Percentiles rank a stretch among this genome's conserved stretches.
Evolutionary conservation across 352 stramenopile genomes (phyloP).

Genomic region (Pythium pectinolyticum): DNA sequence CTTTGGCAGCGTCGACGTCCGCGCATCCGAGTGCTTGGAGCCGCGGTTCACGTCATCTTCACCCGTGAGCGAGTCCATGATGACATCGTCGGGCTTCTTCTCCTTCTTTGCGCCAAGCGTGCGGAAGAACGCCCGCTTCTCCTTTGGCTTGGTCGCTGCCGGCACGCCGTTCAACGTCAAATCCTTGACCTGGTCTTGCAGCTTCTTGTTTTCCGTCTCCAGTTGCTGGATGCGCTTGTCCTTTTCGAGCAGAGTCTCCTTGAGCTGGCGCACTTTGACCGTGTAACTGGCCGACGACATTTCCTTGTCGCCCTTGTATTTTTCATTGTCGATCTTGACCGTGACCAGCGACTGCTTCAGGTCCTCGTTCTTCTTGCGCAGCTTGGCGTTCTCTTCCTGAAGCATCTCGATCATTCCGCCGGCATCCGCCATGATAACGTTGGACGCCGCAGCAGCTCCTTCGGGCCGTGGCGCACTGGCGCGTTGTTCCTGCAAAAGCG

Average conservation of each 20-base stretch:
- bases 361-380: conserved; percentile 76
- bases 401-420: conserved; percentile 85
- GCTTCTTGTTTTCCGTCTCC: conserved; percentile 73
- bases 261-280: conserved; percentile 73
- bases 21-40: conserved; percentile 51
- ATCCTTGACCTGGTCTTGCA: conserved; percentile 58
- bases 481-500: conserved; percentile 52
- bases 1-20: conserved; percentile 64
- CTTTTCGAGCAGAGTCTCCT: conserved; percentile 71
- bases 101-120: conserved; percentile 86
- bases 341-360: conserved; percentile 60
- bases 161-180: conserved; percentile 43
- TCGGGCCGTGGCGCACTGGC: conserved; percentile 27
- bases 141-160: conserved; percentile 51
- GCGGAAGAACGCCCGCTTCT: conserved; percentile 81
- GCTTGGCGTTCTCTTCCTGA: conserved; percentile 74
- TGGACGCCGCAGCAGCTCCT: conserved; percentile 44
- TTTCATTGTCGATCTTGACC: conserved; percentile 71
- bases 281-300: conserved; percentile 66
- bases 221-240: conserved; percentile 73
- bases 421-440: conserved; percentile 74
- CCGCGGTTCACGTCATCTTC: conserved; percentile 66
- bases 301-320: conserved; percentile 82
- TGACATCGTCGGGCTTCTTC: conserved; percentile 49
- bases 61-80: conserved; percentile 78